Evolutionary conservation across 2,329 filamentous ascomycete genomes (phyloP), one percentile per base, ranked within the genome.

Genomic region (Endocalyx cinctus): DNA sequence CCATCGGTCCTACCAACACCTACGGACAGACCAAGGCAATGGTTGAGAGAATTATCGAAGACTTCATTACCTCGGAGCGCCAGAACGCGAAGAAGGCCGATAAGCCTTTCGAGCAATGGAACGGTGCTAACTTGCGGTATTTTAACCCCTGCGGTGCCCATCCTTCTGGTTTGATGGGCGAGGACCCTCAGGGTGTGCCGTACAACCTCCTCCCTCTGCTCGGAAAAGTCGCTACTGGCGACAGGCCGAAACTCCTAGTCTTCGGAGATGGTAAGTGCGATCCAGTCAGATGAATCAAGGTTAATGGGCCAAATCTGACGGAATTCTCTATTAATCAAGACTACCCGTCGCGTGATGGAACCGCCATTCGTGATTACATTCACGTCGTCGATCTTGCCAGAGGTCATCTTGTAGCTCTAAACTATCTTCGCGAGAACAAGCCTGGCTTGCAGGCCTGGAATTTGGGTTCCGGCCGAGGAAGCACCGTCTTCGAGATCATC

Each of bases 141-240:
- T 98, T 98, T 73, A 98, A 98, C 74, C 92, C 92, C 18, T 87
- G 85, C 37, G 92, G 92, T 53, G 84, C 88, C 36, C 92, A 98
- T 64, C 92, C 94, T 29, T 90, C 79, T 53, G 94, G 92, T 37
- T 80, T 98, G 62, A 95, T 98, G 88, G 92, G 92, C 50, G 92
- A 98, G 69, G 92, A 98, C 63, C 92, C 92, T 28, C 83, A 94
- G 60, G 92, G 92, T 39, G 79, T 96, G 15, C 92, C 92, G 2
- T 97, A 87, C 74, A 98, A 98, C 70, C 74, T 98, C 43, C 79
- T 98, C 27, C 92, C 92, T 13, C 73, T 98, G 39, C 77, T 98
- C 16, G 92, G 90, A 35, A 89, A 97, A 69, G 92, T 98, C 27
- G 92, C 92, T 11, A 94, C 92, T 18, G 92, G 92, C 50, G 88